Conservation (phyloP, 140 eudicot genomes). For the Anethum foeniculum region DNA sequence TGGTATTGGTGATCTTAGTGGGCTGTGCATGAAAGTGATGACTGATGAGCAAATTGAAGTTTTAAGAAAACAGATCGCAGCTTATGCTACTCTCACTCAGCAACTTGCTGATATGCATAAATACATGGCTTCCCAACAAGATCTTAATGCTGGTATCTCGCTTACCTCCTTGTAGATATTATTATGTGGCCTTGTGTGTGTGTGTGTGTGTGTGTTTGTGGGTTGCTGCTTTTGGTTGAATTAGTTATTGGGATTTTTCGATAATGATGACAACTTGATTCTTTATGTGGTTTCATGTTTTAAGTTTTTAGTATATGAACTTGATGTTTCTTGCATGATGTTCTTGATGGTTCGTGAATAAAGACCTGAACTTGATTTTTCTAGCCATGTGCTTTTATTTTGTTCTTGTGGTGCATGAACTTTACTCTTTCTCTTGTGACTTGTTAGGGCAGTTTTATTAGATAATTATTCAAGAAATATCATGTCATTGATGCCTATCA, state of each 20-base stretch:
- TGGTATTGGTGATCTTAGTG: constrained; percentile 15
- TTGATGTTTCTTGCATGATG: background rate
- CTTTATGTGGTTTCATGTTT: background rate
- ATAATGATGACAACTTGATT: background rate
- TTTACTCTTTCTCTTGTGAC: background rate
- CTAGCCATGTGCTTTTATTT: background rate
- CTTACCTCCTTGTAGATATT: background rate
- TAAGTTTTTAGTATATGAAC: no score
- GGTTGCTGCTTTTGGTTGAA: background rate
- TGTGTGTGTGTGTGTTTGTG: no score
- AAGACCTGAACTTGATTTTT: background rate
- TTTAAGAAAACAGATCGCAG: constrained; percentile 76
- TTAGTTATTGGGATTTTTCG: background rate
- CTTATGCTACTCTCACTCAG: constrained; percentile 78
- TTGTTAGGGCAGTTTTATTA: background rate
- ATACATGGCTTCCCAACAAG: constrained; percentile 61
- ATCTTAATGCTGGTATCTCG: constrained; percentile 47
- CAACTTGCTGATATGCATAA: constrained; percentile 88
- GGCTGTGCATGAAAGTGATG: constrained; percentile 80
- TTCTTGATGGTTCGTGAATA: background rate
- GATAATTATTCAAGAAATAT: background rate
- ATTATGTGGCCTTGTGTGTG: background rate
- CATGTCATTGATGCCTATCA: background rate
- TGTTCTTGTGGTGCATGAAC: background rate
- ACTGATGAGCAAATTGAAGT: constrained; percentile 94